A percentile compares a stretch with the other conserved stretches of the same genome.
phyloP scores from a whole-genome alignment of 2,329 filamentous ascomycete genomes.

The Diaporthe caulivora region DNA sequence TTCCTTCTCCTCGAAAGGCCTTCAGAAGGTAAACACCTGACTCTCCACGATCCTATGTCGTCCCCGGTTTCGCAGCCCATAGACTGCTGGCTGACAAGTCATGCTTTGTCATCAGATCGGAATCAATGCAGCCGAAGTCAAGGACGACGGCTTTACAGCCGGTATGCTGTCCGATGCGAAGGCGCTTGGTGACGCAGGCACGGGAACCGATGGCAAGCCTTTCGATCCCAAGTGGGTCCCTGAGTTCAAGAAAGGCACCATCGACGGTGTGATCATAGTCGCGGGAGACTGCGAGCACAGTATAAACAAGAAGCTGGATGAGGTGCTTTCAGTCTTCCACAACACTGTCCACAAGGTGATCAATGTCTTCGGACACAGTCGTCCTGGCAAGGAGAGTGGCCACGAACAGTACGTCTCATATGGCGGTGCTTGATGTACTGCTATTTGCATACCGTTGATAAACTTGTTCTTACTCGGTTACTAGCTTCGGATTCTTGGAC shows the following conservation, averaged over 20 bases:
- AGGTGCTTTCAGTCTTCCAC: constrained; percentile 48
- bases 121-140: constrained; percentile 46
- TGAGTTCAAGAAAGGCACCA: constrained; percentile 47
- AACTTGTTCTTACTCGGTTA: neutral
- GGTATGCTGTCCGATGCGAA: constrained; percentile 50
- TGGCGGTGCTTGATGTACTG: no score
- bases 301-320: constrained; percentile 45
- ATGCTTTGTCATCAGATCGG: constrained; percentile 42
- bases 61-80: neutral
- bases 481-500: constrained; percentile 56
- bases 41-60: neutral
- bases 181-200: constrained; percentile 45
- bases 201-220: constrained; percentile 10
- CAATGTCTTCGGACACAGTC: constrained; percentile 48
- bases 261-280: constrained; percentile 52
- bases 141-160: constrained; percentile 48
- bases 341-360: constrained; percentile 48
- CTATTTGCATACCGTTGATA: no score
- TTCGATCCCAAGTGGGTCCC: constrained; percentile 46
- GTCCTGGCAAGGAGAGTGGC: constrained; percentile 50
- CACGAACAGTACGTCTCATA: constrained; percentile 48
- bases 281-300: constrained; percentile 47
- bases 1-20: constrained; percentile 45
- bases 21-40: constrained; percentile 40
- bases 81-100: neutral